These are phyloP conservation scores for Thuja plicata DNA, from an alignment of 83 land plant species.

Conservation along the genomic window DNA sequence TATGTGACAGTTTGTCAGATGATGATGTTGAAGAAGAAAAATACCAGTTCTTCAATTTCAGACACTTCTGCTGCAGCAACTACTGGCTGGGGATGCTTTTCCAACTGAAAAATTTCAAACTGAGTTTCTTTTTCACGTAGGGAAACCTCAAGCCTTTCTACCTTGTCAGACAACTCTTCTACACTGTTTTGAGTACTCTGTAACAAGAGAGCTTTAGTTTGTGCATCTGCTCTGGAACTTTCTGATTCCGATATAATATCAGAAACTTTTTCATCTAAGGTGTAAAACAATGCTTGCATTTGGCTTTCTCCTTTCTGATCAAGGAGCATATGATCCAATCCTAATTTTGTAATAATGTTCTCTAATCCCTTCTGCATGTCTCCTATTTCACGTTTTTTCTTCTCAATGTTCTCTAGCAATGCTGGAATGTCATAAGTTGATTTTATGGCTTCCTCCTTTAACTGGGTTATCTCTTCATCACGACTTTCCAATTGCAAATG, in stretches of 20 bases:
- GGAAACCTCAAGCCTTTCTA: slow-evolving; percentile 54
- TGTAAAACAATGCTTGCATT: slow-evolving; percentile 18
- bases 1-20: neutral
- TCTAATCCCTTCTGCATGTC: slow-evolving; percentile 36
- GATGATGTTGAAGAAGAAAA: neutral
- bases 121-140: slow-evolving; percentile 20
- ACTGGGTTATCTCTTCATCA: slow-evolving; percentile 32
- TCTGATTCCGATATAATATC: slow-evolving; percentile 32
- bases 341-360: slow-evolving; percentile 41
- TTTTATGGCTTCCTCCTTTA: slow-evolving; percentile 28
- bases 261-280: slow-evolving; percentile 35
- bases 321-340: slow-evolving; percentile 25
- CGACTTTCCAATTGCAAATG: slow-evolving; percentile 37
- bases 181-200: slow-evolving; percentile 39
- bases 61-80: slow-evolving; percentile 52
- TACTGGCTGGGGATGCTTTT: neutral
- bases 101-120: neutral
- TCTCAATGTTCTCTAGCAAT: slow-evolving; percentile 22
- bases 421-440: slow-evolving; percentile 11
- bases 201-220: slow-evolving; percentile 36
- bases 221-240: slow-evolving; percentile 35
- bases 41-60: slow-evolving; percentile 72
- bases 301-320: slow-evolving; percentile 21
- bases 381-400: slow-evolving; percentile 21
- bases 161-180: slow-evolving; percentile 45